Percentiles rank a stretch among this genome's conserved stretches.
phyloP scores from a whole-genome alignment of 768 basidiomycete genomes.

The Mycena latifolia region DNA sequence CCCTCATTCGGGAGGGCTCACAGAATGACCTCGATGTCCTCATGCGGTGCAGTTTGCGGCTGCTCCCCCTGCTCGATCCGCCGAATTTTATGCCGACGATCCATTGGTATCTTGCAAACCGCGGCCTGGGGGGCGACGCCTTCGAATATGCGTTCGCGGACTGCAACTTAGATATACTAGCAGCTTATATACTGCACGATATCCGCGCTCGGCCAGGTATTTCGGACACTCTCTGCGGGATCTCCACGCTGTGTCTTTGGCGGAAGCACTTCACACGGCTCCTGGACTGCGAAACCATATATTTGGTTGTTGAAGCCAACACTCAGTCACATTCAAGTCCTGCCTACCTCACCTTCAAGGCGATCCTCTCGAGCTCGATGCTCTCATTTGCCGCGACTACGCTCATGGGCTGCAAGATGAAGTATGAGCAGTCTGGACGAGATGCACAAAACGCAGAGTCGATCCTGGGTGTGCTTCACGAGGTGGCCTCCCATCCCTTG shows the following conservation, averaged over 20 bases:
- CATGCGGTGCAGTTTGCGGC: slow-evolving; percentile 15
- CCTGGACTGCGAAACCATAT: slow-evolving; percentile 1
- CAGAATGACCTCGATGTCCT: slow-evolving; percentile 21
- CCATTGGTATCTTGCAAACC: slow-evolving; percentile 18
- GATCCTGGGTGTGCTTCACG: background rate
- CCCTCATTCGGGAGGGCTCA: background rate
- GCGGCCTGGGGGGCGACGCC: background rate
- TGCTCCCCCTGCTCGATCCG: slow-evolving; percentile 6
- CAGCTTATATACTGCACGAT: background rate
- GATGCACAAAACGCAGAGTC: no score
- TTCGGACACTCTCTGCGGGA: background rate
- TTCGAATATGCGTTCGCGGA: background rate
- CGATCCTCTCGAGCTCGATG: background rate
- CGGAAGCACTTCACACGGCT: background rate
- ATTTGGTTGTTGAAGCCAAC: background rate
- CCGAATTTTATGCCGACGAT: background rate
- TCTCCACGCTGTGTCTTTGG: slow-evolving; percentile 11
- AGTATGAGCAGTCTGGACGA: background rate
- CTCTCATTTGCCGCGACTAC: background rate
- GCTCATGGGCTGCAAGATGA: no score
- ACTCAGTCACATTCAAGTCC: background rate
- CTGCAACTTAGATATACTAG: background rate
- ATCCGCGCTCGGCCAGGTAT: background rate
- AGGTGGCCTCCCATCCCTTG: background rate
- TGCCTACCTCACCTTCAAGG: background rate